Conservation (phyloP, 805 yeast species). For the Metschnikowia chrysomelidarum region DNA sequence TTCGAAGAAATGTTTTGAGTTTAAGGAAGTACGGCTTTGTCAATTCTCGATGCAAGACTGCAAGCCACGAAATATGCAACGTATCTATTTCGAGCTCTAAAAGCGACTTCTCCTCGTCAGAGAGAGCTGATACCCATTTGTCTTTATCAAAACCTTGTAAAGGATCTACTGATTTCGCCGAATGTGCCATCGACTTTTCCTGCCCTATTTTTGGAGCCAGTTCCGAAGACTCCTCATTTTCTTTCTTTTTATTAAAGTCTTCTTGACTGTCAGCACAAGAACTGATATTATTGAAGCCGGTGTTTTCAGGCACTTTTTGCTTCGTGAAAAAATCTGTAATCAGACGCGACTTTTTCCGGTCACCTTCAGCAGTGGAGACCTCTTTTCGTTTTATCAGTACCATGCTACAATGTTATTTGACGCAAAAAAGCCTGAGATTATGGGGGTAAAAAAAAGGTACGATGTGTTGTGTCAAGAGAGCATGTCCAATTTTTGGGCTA, state of each 20-base stretch:
- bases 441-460: no score
- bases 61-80: slow-evolving; percentile 78
- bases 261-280: no score
- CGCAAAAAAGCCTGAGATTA: no score
- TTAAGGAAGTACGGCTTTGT: slow-evolving; percentile 81
- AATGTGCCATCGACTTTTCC: neutral
- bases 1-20: slow-evolving; percentile 67
- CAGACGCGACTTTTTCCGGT: slow-evolving; percentile 11
- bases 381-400: slow-evolving; percentile 7
- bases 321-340: slow-evolving; percentile 20
- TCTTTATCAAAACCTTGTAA: slow-evolving; percentile 46
- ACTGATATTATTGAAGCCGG: neutral
- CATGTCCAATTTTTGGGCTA: no score
- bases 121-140: slow-evolving; percentile 49
- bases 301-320: slow-evolving; percentile 1
- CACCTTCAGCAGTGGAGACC: neutral
- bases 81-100: slow-evolving; percentile 66
- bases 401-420: no score
- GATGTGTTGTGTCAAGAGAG: no score
- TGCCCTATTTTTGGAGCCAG: neutral
- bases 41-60: slow-evolving; percentile 62
- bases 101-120: slow-evolving; percentile 48
- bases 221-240: neutral
- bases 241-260: neutral
- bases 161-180: no score